A percentile compares a stretch with the other conserved stretches of the same genome.
Conservation (phyloP, 139 green algal genomes). For the Zygnema circumcarinatum region DNA sequence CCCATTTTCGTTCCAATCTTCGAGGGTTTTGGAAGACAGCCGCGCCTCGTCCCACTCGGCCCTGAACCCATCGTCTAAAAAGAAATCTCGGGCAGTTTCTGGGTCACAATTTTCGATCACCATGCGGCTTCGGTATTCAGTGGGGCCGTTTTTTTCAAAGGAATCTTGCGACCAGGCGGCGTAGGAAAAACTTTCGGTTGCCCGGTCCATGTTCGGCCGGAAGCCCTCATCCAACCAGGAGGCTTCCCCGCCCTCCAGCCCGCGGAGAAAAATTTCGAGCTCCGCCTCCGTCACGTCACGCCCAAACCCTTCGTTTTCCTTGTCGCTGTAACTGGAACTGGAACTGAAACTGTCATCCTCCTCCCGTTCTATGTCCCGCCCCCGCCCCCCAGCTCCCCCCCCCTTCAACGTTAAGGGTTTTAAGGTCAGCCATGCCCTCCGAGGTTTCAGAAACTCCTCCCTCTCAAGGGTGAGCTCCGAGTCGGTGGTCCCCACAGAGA, state of each 20-base stretch:
- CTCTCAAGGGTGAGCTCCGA: no score
- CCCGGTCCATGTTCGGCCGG: not conserved
- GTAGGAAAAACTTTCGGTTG: slow-evolving; percentile 20
- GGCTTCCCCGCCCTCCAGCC: not conserved
- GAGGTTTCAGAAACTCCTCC: no score
- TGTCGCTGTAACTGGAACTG: no score
- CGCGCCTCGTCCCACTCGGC: slow-evolving; percentile 55
- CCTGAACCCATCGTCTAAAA: slow-evolving; percentile 55
- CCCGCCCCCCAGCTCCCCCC: no score
- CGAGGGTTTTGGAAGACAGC: slow-evolving; percentile 4
- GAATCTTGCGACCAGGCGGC: slow-evolving; percentile 25
- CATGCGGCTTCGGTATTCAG: slow-evolving; percentile 49
- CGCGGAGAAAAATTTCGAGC: not conserved
- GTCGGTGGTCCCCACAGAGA: not conserved
- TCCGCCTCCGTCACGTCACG: not conserved
- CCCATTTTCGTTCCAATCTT: slow-evolving; percentile 30
- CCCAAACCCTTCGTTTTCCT: not conserved
- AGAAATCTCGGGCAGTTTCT: slow-evolving; percentile 57
- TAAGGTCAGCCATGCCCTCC: no score
- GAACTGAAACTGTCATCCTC: no score
- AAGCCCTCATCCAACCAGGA: not conserved
- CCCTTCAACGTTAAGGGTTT: no score
- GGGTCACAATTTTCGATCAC: slow-evolving; percentile 32
- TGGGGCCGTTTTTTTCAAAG: slow-evolving; percentile 20
- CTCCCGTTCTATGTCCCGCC: no score